Evolutionary conservation across 2,329 filamentous ascomycete genomes (phyloP), one percentile per base, ranked within the genome.

Genomic region (Lecanoromycetidae sp.): DNA sequence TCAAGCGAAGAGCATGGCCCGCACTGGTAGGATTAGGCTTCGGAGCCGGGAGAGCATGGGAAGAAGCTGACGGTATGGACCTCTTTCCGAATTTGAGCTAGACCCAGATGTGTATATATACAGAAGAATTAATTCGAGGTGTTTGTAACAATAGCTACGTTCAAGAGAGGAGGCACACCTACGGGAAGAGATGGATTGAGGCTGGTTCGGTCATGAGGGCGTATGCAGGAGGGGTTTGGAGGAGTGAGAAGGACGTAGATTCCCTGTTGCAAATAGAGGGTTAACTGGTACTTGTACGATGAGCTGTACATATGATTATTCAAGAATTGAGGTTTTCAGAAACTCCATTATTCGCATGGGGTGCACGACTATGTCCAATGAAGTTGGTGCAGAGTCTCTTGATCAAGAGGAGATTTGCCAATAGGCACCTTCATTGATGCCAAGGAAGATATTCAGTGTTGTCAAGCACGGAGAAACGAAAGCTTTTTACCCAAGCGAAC

Each of bases 1-100:
- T 98, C 79, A 94, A 94, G 77, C 84, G 93, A 68, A 82, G 91
- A 71, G 86, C 91, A 56, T 98, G 90, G 87, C 91, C 91, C 49
- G 91, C 88, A n/a, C 91, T 87, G 64, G 78, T 94, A 56, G 91
- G 91, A 56, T 76, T 90, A 46, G 91, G 91, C 49, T 96, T 98
- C 66, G 91, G 93, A 64, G 88, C 88, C 55, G 91, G 91, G 60
- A 80, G 93, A 61, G 91, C 91, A 49, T 98, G 94, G 74, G 91
- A 98, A 69, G 91, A 98, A 74, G 95, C 91, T 70, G 94, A 98
- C 72, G 84, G 76, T 71, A 82, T 72, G 70, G 42, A 17, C 20
- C 26, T 13, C 6, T 22, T 13, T 17, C 13, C 8, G 30, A n/a
- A 9, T 20, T 26, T 10, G 9, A 2, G 27, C 13, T 4, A n/a